Evolutionary conservation across 805 yeast species (phyloP), one percentile per base, ranked within the genome.

Genomic region (Candida gorgasii): DNA sequence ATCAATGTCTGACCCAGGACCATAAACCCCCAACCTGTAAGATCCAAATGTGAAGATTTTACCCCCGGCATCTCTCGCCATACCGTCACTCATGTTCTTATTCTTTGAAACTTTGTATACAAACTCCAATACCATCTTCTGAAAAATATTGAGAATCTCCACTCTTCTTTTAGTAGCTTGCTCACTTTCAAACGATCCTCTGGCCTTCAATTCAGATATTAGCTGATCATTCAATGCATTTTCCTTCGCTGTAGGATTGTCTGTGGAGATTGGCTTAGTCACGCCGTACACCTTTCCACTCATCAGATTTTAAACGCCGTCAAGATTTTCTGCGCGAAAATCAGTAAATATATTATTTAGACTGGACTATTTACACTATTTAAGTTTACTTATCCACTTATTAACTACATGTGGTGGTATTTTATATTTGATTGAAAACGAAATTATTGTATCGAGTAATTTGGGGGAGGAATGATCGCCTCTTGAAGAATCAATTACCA

Each of bases 1-100:
- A 71, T 93, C 99, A 47, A 93, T 92, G 83, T 93, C 99, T 0
- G 96, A 86, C 0, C 99, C 98, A 0, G 98, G 98, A 0, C 98
- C 98, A 66, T 90, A 89, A 11, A 93, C 99, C 3, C 99, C 99
- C 33, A 93, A 67, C 49, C 97, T 74, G 57, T 90, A 93, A 1
- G 97, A 89, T 1, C 99, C 99, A 67, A 78, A 93, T 0, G 97
- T 89, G 61, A 90, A 93, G n/a, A 93, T 80, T 61, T 93, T 93
- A 27, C 99, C 99, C 28, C 99, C 99, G 0, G 98, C 95, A 63
- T 93, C 99, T 43, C 71, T 76, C 0, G 98, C 96, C 97, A 93
- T 89, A 2, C 97, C 97, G 47, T 93, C 98, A 26, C 89, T 81
- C 97, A 93, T 89, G 58, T 92, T 90, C 57, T 86, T 89, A 47